A percentile compares a stretch with the other conserved stretches of the same genome.
phyloP scores from a whole-genome alignment of 2,329 filamentous ascomycete species.

The Paramyrothecium sp. region DNA sequence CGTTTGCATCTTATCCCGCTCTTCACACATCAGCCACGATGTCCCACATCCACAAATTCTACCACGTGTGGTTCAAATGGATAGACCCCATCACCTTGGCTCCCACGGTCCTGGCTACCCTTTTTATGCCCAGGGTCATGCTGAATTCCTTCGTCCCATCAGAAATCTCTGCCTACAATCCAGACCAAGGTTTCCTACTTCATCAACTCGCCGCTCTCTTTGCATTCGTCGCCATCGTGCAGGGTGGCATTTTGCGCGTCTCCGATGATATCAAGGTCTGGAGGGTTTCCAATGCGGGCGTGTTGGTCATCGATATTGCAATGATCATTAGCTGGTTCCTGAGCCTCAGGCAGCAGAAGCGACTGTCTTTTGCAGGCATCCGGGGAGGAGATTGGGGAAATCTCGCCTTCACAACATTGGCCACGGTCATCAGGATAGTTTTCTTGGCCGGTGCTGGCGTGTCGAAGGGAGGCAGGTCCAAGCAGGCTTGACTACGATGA shows the following conservation, averaged over 20 bases:
- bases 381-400: constrained; percentile 17
- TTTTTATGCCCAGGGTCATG: constrained; percentile 14
- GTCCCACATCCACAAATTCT: constrained; percentile 12
- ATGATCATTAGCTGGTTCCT: constrained; percentile 13
- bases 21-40: constrained; percentile 4
- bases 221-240: constrained; percentile 12
- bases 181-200: constrained; percentile 17
- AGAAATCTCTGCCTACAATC: constrained; percentile 10
- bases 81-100: constrained; percentile 13
- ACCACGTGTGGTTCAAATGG: constrained; percentile 19
- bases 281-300: constrained; percentile 11
- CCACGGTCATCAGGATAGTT: constrained; percentile 10
- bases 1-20: too few relatives aligned
- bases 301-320: constrained; percentile 15
- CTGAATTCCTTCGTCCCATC: constrained; percentile 15
- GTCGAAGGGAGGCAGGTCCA: not conserved
- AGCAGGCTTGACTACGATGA: not conserved
- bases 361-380: constrained; percentile 5
- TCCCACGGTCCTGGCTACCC: constrained; percentile 11
- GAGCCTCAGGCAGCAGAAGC: constrained; percentile 14
- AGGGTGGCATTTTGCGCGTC: constrained; percentile 8
- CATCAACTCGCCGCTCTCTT: constrained; percentile 17
- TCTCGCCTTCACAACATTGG: constrained; percentile 9
- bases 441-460: constrained; percentile 18
- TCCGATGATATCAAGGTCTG: constrained; percentile 17